Evolutionary conservation across 495 filamentous ascomycete genomes (phyloP).

Genomic region (Neurospora tetraspora): DNA sequence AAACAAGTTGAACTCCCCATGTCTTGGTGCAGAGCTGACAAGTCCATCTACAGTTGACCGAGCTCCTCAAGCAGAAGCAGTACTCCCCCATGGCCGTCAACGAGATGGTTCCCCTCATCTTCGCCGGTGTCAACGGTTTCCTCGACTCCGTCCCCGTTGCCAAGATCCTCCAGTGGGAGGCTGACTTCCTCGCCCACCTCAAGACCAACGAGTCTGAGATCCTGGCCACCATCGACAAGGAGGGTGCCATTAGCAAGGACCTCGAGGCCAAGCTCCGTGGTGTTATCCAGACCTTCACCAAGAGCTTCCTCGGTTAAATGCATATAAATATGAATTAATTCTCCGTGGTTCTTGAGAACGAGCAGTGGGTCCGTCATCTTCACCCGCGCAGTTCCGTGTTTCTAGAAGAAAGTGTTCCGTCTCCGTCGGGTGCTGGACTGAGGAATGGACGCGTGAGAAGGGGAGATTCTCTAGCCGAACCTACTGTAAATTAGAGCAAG

Average conservation of each 20-base stretch:
- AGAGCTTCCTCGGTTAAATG: constrained; percentile 63
- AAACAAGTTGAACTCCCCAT: background rate
- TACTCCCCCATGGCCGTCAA: constrained; percentile 97
- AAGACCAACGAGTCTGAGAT: constrained; percentile 82
- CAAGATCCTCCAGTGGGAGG: constrained; percentile 85
- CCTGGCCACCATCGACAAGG: constrained; percentile 81
- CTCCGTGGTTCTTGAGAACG: constrained; percentile 13
- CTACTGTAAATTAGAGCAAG: constrained; percentile 39
- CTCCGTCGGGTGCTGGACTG: constrained; percentile 31
- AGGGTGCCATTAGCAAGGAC: constrained; percentile 93
- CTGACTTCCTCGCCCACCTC: constrained; percentile 86
- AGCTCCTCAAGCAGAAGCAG: constrained; percentile 99
- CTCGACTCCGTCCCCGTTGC: constrained; percentile 77
- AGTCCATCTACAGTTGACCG: constrained; percentile 50
- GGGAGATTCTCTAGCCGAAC: constrained; percentile 30
- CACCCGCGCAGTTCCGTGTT: constrained; percentile 38
- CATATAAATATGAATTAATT: constrained; percentile 24
- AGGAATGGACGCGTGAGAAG: constrained; percentile 27
- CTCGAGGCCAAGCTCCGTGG: constrained; percentile 82
- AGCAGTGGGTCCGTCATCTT: constrained; percentile 32
- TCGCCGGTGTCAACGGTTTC: constrained; percentile 95
- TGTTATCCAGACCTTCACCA: constrained; percentile 72
- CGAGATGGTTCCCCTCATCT: constrained; percentile 99
- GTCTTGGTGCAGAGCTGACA: constrained; percentile 21
- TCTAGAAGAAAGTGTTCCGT: constrained; percentile 31